Percentiles rank a stretch among this genome's conserved stretches.
phyloP scores from a whole-genome alignment of 2,329 filamentous ascomycete genomes.

The Aspergillus clavatus region DNA sequence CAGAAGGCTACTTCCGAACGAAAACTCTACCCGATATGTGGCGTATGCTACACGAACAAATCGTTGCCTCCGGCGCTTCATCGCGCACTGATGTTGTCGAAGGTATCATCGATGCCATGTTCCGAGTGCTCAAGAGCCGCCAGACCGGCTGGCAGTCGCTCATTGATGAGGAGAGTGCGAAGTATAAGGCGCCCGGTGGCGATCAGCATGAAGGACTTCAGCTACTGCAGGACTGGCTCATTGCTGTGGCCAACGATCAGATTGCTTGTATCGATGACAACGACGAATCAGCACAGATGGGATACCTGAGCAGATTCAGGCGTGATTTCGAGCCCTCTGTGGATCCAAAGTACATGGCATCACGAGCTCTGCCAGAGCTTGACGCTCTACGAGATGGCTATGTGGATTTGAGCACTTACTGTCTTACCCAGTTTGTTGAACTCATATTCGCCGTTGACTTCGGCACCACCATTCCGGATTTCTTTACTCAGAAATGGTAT shows the following conservation, averaged over 20 bases:
- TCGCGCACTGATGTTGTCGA: constrained; percentile 86
- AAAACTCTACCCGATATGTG: constrained; percentile 91
- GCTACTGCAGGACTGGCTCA: constrained; percentile 77
- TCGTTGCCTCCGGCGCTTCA: constrained; percentile 77
- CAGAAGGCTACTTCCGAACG: constrained; percentile 86
- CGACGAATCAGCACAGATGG: constrained; percentile 67
- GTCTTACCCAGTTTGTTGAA: constrained; percentile 77
- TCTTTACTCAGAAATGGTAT: constrained; percentile 93
- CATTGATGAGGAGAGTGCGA: constrained; percentile 76
- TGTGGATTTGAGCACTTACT: constrained; percentile 90
- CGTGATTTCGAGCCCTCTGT: constrained; percentile 78
- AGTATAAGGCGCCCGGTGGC: constrained; percentile 56
- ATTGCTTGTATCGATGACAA: constrained; percentile 96
- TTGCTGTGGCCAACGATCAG: constrained; percentile 96
- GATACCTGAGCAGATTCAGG: constrained; percentile 82
- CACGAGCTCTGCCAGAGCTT: constrained; percentile 68
- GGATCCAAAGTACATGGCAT: constrained; percentile 68
- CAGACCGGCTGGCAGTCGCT: constrained; percentile 84
- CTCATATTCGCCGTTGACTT: constrained; percentile 92
- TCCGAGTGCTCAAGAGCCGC: constrained; percentile 73
- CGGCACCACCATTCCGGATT: constrained; percentile 71
- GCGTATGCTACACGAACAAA: constrained; percentile 94
- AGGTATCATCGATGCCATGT: constrained; percentile 94
- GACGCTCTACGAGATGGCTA: constrained; percentile 79
- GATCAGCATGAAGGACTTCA: constrained; percentile 65